A percentile compares a stretch with the other conserved stretches of the same genome.
These are phyloP conservation scores for Paxillus rubicundulus DNA, from an alignment of 768 basidiomycete species.

Conservation along the genomic window DNA sequence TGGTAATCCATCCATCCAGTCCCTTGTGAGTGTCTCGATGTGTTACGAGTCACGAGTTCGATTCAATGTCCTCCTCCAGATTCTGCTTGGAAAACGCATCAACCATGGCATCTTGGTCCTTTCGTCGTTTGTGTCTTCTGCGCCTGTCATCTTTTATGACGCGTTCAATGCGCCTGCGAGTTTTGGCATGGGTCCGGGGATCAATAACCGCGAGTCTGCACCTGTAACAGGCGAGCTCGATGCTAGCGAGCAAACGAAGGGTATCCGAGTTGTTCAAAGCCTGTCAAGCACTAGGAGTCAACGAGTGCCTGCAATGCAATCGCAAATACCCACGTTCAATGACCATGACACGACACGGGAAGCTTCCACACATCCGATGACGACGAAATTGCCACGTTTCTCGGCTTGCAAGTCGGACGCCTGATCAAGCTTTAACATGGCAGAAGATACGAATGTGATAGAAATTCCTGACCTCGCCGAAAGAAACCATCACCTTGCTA, in stretches of 20 bases:
- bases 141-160: conserved; percentile 85
- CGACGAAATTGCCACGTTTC: conserved; percentile 85
- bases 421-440: conserved; percentile 32
- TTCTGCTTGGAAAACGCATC: conserved; percentile 68
- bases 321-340: conserved; percentile 55
- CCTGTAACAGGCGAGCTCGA: conserved; percentile 80
- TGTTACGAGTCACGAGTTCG: conserved; percentile 26
- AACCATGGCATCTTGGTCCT: conserved; percentile 80
- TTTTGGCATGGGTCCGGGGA: conserved; percentile 61
- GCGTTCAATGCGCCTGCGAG: conserved; percentile 70
- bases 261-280: conserved; percentile 83
- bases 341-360: conserved; percentile 81
- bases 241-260: conserved; percentile 74
- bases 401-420: conserved; percentile 76
- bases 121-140: conserved; percentile 75
- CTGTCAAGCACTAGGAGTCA: conserved; percentile 36
- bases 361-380: conserved; percentile 76
- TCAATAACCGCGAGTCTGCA: conserved; percentile 68
- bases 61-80: conserved; percentile 31
- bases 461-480: conserved; percentile 57
- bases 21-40: neutral
- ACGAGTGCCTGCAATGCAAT: conserved; percentile 4
- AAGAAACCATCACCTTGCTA: conserved; percentile 66
- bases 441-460: neutral
- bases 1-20: conserved; percentile 4